Percentiles rank a stretch among this genome's conserved stretches.
These are phyloP conservation scores for Adiantum capillusveneris DNA, from an alignment of 75 land plant genomes.

Conservation along the genomic window DNA sequence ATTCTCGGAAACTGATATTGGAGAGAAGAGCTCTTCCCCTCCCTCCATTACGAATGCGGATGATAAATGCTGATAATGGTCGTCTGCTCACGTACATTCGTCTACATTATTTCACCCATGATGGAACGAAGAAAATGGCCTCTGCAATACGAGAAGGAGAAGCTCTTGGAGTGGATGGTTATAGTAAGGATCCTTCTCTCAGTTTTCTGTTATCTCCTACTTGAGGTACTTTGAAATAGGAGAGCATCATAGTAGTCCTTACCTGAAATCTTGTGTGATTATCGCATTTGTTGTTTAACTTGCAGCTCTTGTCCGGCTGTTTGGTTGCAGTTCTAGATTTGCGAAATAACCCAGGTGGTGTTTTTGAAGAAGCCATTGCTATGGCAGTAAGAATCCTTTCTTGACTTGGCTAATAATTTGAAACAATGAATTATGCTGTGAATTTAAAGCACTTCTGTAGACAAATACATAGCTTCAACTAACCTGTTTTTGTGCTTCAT, in stretches of 20 bases:
- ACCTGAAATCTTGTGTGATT: background rate
- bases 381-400: conserved; percentile 25
- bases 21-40: conserved; percentile 26
- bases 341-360: conserved; percentile 35
- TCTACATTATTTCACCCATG: conserved; percentile 29
- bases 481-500: background rate
- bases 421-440: no score
- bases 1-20: conserved; percentile 7
- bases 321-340: conserved; percentile 28
- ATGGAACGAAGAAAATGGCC: conserved; percentile 28
- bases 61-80: conserved; percentile 22
- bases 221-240: background rate
- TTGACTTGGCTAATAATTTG: no score
- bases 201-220: no score
- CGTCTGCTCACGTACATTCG: conserved; percentile 17
- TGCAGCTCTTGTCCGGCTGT: no score
- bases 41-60: conserved; percentile 22
- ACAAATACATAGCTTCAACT: background rate
- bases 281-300: background rate
- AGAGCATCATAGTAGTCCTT: background rate
- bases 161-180: conserved; percentile 35
- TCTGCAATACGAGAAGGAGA: conserved; percentile 34
- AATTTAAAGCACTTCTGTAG: no score
- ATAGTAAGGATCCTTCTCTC: conserved; percentile 15
- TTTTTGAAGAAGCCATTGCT: conserved; percentile 31